Conservation (phyloP, 805 yeast genomes). For the Suhomyces sp. region DNA sequence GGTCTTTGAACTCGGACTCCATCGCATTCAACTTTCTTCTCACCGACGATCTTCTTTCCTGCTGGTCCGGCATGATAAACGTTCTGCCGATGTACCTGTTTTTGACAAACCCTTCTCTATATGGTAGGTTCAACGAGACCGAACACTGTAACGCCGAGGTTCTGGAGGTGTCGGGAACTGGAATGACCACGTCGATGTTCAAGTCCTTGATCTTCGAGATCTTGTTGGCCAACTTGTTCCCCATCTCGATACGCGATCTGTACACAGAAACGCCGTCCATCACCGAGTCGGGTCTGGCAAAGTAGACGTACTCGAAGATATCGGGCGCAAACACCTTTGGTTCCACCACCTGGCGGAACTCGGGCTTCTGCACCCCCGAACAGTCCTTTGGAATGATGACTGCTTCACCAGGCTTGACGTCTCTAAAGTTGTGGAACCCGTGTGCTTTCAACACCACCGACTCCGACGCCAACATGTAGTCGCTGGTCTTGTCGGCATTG, state of each 20-base stretch:
- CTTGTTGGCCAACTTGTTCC: conserved; percentile 77
- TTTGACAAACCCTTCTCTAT: conserved; percentile 95
- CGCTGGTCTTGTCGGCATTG: conserved; percentile 63
- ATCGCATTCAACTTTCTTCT: conserved; percentile 94
- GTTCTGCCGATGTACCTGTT: conserved; percentile 97
- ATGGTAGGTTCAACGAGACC: conserved; percentile 72
- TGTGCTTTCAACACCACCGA: conserved; percentile 93
- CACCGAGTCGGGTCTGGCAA: conserved; percentile 96
- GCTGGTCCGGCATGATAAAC: conserved; percentile 97
- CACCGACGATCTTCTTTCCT: conserved; percentile 88
- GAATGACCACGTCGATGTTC: conserved; percentile 89
- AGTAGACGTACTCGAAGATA: conserved; percentile 94
- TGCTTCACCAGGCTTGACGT: conserved; percentile 92
- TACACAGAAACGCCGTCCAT: conserved; percentile 96
- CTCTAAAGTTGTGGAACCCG: conserved; percentile 75
- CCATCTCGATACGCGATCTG: conserved; percentile 91
- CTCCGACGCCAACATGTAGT: conserved; percentile 94
- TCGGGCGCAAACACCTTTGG: conserved; percentile 85
- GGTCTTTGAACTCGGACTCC: conserved; percentile 84
- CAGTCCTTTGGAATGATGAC: conserved; percentile 83
- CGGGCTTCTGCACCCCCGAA: conserved; percentile 51
- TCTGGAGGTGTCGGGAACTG: conserved; percentile 98
- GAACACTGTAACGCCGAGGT: conserved; percentile 93
- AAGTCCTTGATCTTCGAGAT: conserved; percentile 47
- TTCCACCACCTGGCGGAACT: conserved; percentile 82